Conservation (phyloP, 179 eudicot species). For the Dionaea muscipula region DNA sequence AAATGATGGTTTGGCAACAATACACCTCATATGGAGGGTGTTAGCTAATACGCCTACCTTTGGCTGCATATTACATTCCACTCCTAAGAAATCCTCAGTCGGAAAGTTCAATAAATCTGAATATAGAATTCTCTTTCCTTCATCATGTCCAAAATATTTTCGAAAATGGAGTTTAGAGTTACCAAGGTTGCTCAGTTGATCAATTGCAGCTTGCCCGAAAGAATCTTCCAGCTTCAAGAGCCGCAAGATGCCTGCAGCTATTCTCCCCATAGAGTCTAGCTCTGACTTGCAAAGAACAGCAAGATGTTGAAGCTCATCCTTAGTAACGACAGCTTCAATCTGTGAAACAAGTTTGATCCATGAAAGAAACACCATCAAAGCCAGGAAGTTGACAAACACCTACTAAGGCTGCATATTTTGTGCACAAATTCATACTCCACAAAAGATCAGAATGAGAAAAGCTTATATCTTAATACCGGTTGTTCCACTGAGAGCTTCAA, state of each 20-base stretch:
- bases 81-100: too few relatives aligned
- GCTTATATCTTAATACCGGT: slow-evolving; percentile 40
- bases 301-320: slow-evolving; percentile 82
- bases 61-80: too few relatives aligned
- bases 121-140: not conserved
- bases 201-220: slow-evolving; percentile 68
- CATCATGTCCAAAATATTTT: not conserved
- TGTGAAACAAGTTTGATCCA: slow-evolving; percentile 9
- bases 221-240: slow-evolving; percentile 71
- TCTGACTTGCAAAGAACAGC: slow-evolving; percentile 72
- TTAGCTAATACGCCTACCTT: too few relatives aligned
- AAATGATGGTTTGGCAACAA: too few relatives aligned
- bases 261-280: slow-evolving; percentile 78
- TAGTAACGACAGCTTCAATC: slow-evolving; percentile 92
- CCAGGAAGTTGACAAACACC: not conserved
- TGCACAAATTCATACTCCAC: not conserved
- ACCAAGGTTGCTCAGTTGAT: slow-evolving; percentile 84
- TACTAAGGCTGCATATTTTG: too few relatives aligned
- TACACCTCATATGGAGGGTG: too few relatives aligned
- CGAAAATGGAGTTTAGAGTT: slow-evolving; percentile 8
- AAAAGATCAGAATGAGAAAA: not conserved
- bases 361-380: not conserved
- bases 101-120: not conserved
- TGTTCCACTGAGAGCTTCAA: slow-evolving; percentile 66
- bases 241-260: slow-evolving; percentile 72